Base-by-base conservation (phyloP, 23 red algal genomes). In the Gracilaria gracilis region DNA sequence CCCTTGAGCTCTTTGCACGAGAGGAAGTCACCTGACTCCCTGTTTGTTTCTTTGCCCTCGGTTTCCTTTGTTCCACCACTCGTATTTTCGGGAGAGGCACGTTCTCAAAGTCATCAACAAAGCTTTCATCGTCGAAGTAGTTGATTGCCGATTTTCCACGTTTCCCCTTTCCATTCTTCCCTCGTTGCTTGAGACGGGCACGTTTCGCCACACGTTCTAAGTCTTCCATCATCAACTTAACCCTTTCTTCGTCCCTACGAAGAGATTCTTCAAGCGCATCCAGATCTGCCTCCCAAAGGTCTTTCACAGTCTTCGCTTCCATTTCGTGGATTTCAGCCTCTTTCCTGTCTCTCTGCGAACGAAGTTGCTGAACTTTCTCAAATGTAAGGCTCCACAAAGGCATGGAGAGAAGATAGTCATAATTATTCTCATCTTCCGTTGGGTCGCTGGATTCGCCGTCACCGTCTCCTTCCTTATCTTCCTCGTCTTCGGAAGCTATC, bases 371-470 rank as follows among this genome's bases (percentile, higher is more conserved):
- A 54, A 99, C 95, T 62, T 87, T 85, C 82, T 99, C 97, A 23
- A 77, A 47, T 0, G 97, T 99, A 33, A 99, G 80, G 67, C 61
- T 86, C 81, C 94, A 95, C 21, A 99, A 58, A 0, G 93, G 91
- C 94, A 96, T 99, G 9, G 94, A 92, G 4, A 99, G 94, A 62
- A 99, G 88, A 67, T 96, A 95, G 57, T 99, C 94, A 47, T 94
- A 96, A 31, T 79, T 83, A 20, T 62, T 83, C 13, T 88, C 65
- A 40, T 79, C 51, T 39, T 61, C 69, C 13, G 79, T 38, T 46
- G 58, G 54, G 24, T 91, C 76, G 33, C 13, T 57, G 27, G 82
- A 61, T 72, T 75, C 65, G 19, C 46, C 72, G 23, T 44, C 27
- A 0, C 25, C 82, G 77, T 90, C 81, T 9, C 81, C 37, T 9